These are phyloP conservation scores for Fusarium napiforme DNA, from an alignment of 2,329 filamentous ascomycete genomes.

Conservation along the genomic window DNA sequence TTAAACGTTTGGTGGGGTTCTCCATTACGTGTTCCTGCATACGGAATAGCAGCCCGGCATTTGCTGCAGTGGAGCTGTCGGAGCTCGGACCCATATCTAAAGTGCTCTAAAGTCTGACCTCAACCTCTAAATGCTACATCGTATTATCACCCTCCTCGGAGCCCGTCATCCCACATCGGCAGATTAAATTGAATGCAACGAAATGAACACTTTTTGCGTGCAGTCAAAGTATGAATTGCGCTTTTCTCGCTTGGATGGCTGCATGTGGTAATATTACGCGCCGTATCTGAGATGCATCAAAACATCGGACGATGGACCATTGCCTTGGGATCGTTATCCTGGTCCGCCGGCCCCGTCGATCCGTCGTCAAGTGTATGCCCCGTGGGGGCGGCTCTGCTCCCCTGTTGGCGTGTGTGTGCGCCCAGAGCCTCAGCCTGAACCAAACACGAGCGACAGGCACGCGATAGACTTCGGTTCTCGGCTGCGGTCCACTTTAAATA, in stretches of 20 bases:
- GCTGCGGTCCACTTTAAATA: neutral
- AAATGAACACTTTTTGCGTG: neutral
- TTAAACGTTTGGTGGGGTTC: neutral
- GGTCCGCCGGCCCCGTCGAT: no score
- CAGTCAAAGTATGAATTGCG: rapidly evolving
- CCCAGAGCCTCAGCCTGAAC: neutral
- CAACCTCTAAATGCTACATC: neutral
- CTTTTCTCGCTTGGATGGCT: neutral
- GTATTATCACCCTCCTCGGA: neutral
- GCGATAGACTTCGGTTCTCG: neutral
- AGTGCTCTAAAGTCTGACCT: neutral
- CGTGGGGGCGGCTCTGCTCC: neutral
- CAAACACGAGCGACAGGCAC: neutral
- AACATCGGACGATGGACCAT: neutral
- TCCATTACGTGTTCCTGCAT: neutral
- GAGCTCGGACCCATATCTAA: no score
- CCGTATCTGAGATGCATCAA: no score
- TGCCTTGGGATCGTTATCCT: neutral
- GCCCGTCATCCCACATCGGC: neutral
- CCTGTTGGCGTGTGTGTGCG: neutral
- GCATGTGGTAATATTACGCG: neutral
- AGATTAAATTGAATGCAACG: neutral
- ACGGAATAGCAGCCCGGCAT: neutral
- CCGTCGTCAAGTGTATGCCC: no score
- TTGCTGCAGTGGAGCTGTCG: rapidly evolving